Conservation (phyloP, 306 rosid species). For the Quercus rubra region DNA sequence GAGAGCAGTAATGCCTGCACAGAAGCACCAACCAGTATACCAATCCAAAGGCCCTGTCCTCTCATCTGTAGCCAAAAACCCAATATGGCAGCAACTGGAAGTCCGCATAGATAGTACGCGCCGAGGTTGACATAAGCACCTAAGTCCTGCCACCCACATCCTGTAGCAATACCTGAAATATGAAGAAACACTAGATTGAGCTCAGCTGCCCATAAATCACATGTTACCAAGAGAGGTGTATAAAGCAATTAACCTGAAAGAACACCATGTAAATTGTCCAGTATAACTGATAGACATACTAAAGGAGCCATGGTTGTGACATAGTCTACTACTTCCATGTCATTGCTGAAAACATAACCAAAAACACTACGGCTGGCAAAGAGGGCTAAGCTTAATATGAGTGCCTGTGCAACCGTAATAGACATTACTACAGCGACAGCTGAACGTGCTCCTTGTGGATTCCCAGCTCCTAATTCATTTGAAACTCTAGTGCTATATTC, state of each 20-base stretch:
- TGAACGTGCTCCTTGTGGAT: slow-evolving; percentile 44
- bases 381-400: slow-evolving; percentile 35
- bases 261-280: slow-evolving; percentile 62
- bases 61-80: slow-evolving; percentile 46
- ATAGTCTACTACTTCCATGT: slow-evolving; percentile 60
- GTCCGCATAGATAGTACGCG: slow-evolving; percentile 69
- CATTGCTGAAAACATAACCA: slow-evolving; percentile 63
- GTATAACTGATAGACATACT: slow-evolving; percentile 41
- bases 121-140: slow-evolving; percentile 71
- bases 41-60: slow-evolving; percentile 79
- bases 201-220: background rate
- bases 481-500: slow-evolving; percentile 60
- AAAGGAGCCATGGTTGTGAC: slow-evolving; percentile 68
- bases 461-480: slow-evolving; percentile 78
- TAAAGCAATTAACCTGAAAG: slow-evolving; percentile 44
- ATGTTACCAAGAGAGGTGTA: background rate
- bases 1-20: slow-evolving; percentile 45
- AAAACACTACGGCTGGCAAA: slow-evolving; percentile 42
- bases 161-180: slow-evolving; percentile 56
- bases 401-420: slow-evolving; percentile 37
- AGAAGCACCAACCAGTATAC: slow-evolving; percentile 51
- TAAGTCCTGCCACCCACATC: slow-evolving; percentile 77
- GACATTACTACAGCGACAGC: slow-evolving; percentile 43
- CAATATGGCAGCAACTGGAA: slow-evolving; percentile 53
- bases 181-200: background rate